A percentile compares a stretch with the other conserved stretches of the same genome.
Conservation (phyloP, 169 alveolate genomes). For the Plasmodium vivax region DNA sequence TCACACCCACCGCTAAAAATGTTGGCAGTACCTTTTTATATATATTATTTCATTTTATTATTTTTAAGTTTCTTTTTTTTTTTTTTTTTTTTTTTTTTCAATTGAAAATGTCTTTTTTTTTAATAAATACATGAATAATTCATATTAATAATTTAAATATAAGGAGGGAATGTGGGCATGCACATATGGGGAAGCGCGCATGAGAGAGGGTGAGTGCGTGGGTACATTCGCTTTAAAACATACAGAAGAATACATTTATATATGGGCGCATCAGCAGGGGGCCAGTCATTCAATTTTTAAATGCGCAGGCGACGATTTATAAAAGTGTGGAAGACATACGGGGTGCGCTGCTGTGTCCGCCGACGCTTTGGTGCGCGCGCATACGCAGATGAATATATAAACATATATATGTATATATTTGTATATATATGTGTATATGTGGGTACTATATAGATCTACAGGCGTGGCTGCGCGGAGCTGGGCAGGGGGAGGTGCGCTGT, state of each 20-base stretch:
- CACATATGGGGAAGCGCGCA: not conserved
- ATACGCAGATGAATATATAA: not conserved
- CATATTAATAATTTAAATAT: constrained; percentile 60
- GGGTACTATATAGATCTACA: not conserved
- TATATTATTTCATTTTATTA: not conserved
- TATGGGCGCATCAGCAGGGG: not conserved
- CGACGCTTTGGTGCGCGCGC: not conserved
- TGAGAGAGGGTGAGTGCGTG: not conserved
- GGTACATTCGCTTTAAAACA: not conserved
- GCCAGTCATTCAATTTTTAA: constrained; percentile 27
- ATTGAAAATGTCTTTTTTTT: constrained; percentile 37
- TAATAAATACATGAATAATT: constrained; percentile 39
- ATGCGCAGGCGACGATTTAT: constrained; percentile 20
- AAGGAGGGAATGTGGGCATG: not conserved
- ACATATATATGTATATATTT: not conserved
- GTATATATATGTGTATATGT: not conserved
- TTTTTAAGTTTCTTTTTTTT: constrained; percentile 6
- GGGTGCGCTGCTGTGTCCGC: not conserved
- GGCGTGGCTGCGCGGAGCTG: not conserved
- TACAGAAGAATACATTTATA: not conserved
- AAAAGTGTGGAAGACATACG: constrained; percentile 9
- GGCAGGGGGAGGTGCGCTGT: not conserved
- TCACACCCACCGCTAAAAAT: not conserved
- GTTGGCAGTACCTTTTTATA: not conserved
- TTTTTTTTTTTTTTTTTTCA: not conserved